These are phyloP conservation scores for Mayamaea pseudoterrestris DNA, from an alignment of 108 stramenopile genomes.

Conservation along the genomic window DNA sequence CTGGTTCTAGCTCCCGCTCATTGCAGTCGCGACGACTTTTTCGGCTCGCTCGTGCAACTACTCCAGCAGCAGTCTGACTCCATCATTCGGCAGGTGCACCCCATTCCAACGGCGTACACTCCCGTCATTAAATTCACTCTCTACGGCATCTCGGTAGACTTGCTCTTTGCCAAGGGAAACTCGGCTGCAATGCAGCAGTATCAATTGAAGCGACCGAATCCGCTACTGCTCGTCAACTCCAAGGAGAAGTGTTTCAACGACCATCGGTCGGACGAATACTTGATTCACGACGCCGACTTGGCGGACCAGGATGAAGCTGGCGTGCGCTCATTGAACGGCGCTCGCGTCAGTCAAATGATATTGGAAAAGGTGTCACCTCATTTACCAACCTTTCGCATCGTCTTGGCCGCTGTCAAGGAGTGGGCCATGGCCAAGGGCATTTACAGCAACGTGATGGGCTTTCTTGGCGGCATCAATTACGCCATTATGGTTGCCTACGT, in stretches of 20 bases:
- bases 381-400: constrained; percentile 45
- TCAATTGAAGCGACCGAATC: constrained; percentile 5
- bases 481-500: constrained; percentile 87
- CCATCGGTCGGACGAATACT: constrained; percentile 9
- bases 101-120: constrained; percentile 54
- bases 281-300: constrained; percentile 28
- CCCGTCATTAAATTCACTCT: constrained; percentile 69
- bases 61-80: constrained; percentile 23
- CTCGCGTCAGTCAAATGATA: constrained; percentile 83
- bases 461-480: constrained; percentile 93
- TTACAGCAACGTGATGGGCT: constrained; percentile 90
- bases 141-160: constrained; percentile 33
- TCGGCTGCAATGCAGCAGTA: constrained; percentile 13
- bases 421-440: constrained; percentile 87
- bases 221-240: background rate
- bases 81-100: constrained; percentile 30
- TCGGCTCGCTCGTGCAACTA: constrained; percentile 31
- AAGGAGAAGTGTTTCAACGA: background rate
- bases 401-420: constrained; percentile 72
- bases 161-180: constrained; percentile 48
- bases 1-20: constrained; percentile 39
- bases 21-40: constrained; percentile 46
- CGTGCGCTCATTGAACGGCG: constrained; percentile 86
- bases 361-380: constrained; percentile 40
- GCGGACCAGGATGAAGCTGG: constrained; percentile 66